Evolutionary conservation across 371 early-diverging fungal species (phyloP), one percentile per base, ranked within the genome.

Genomic region (Mortierella sp.): DNA sequence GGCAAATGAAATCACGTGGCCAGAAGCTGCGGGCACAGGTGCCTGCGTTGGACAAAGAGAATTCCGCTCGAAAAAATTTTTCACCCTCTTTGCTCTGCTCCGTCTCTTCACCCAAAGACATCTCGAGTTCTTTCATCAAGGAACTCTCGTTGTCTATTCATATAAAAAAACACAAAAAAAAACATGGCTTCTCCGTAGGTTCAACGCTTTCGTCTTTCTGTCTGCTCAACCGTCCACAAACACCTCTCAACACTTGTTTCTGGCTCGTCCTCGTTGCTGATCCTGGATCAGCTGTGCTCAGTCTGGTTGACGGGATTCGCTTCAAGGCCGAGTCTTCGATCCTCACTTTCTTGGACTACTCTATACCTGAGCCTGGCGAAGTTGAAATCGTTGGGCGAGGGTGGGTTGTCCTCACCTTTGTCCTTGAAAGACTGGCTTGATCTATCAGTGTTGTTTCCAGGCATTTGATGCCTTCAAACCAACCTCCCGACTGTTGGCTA

Each of bases 91-190:
- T 66, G 67, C 67, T 73, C 62, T 67, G 27, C 54, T 67, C 73
- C 73, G 67, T 73, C 73, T 67, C 66, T 28, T 37, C 27, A 22
- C 34, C 24, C 53, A 34, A 52, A 67, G 74, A 67, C 74, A 67
- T 48, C 63, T 57, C 74, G 74, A 67, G 74, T 74, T 74, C 59
- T 58, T 73, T 62, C 37, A 45, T 49, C 37, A 67, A 62, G 60
- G 57, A 63, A 73, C 73, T 73, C 74, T 59, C 56, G 55, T 58
- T 60, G 67, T 74, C 60, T 67, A 50, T 55, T 44, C 57, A 64
- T 65, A 65, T 57, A 76, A 72, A 76, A 76, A 76, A 76, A 53
- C 54, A 56, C 4, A 76, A 76, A 76, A 76, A 76, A 76, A 74
- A 73, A 50, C 69, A 76, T 76, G 77, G 49, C 69, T 65, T 64